Conservation (phyloP, 1,284 basidiomycete species). For the Rhodotorula sp. region DNA sequence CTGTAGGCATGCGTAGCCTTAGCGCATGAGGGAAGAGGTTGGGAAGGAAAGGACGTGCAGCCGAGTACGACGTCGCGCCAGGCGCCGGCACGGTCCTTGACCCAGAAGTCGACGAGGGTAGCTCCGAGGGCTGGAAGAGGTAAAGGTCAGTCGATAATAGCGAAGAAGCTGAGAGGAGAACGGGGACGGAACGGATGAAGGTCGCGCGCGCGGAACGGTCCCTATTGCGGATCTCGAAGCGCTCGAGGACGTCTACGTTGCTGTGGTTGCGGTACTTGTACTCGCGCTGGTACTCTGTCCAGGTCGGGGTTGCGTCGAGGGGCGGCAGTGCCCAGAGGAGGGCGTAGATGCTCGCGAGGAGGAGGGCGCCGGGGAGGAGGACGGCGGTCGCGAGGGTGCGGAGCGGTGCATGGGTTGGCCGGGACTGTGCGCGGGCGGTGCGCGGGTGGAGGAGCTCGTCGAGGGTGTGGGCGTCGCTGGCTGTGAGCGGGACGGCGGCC, state of each 20-base stretch:
- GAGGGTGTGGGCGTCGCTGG: background rate
- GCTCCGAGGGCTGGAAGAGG: conserved; percentile 44
- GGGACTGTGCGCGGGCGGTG: background rate
- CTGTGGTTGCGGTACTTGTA: conserved; percentile 14
- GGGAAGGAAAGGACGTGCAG: conserved; percentile 4
- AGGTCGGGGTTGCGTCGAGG: background rate
- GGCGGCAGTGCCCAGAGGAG: background rate
- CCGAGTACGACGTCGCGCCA: conserved; percentile 43
- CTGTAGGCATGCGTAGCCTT: conserved; percentile 36
- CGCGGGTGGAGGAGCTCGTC: background rate
- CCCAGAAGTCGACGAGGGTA: conserved; percentile 46
- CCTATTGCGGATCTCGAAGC: conserved; percentile 1
- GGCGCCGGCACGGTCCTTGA: conserved; percentile 44
- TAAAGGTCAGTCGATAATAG: no score
- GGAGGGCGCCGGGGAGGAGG: background rate
- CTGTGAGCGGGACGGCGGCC: background rate
- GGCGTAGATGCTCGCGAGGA: background rate
- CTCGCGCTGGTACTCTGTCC: background rate
- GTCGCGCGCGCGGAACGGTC: conserved; percentile 14
- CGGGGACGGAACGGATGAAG: conserved; percentile 22
- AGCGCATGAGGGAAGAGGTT: background rate
- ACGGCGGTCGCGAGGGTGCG: background rate
- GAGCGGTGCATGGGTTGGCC: background rate
- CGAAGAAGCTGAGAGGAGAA: background rate
- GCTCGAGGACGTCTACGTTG: conserved; percentile 27